Conservation (phyloP, 495 filamentous ascomycete genomes). For the Cetradonia linearis region DNA sequence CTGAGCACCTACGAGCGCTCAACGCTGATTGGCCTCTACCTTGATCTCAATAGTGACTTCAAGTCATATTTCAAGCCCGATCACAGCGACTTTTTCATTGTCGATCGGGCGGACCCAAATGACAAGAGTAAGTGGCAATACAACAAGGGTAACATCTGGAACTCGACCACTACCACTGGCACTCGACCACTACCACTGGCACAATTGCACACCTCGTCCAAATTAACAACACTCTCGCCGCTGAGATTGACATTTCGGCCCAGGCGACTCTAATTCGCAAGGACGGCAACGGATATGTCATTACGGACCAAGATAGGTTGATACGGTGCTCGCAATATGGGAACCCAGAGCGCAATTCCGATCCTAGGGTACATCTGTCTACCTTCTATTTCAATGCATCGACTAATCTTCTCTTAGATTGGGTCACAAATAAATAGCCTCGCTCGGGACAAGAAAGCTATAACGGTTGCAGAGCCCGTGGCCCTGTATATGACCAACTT, state of each 20-base stretch:
- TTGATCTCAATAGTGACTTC: too few relatives aligned
- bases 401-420: neutral
- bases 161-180: too few relatives aligned
- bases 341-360: slow-evolving; percentile 17
- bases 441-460: neutral
- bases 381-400: neutral
- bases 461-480: neutral
- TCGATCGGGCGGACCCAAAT: too few relatives aligned
- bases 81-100: neutral
- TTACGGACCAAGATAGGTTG: slow-evolving; percentile 13
- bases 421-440: neutral
- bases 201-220: slow-evolving; percentile 18
- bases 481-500: neutral
- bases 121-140: too few relatives aligned
- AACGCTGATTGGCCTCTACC: too few relatives aligned
- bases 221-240: slow-evolving; percentile 14
- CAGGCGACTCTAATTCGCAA: slow-evolving; percentile 21
- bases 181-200: neutral
- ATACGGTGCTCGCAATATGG: slow-evolving; percentile 22
- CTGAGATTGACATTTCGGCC: slow-evolving; percentile 23
- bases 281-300: slow-evolving; percentile 1
- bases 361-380: slow-evolving; percentile 20
- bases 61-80: too few relatives aligned
- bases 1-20: too few relatives aligned
- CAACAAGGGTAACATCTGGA: too few relatives aligned